Conservation (phyloP, 805 yeast genomes). For the Priceomyces castillae region DNA sequence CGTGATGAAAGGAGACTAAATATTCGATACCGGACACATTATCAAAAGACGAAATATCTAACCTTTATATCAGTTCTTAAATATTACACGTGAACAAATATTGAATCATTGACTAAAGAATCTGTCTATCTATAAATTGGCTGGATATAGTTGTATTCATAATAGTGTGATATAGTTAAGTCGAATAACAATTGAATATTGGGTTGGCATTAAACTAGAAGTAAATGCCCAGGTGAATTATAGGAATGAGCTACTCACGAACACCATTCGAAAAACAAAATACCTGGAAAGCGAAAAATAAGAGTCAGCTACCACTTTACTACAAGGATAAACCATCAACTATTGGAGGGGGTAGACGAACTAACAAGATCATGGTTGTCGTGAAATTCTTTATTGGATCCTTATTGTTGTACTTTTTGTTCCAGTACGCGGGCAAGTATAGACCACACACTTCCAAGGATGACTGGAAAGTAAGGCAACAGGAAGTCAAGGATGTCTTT, state of each 20-base stretch:
- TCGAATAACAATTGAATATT: too few species aligned
- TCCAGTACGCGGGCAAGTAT: constrained; percentile 16
- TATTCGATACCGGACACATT: too few species aligned
- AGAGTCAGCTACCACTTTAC: constrained; percentile 28
- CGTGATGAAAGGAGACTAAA: too few species aligned
- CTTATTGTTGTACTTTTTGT: constrained; percentile 39
- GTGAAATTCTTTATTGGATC: constrained; percentile 42
- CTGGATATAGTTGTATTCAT: neutral
- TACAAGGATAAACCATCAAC: constrained; percentile 34
- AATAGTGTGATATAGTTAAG: neutral
- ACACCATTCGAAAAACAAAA: constrained; percentile 13
- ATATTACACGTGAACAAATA: too few species aligned
- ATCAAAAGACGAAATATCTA: too few species aligned
- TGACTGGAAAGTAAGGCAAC: constrained; percentile 49
- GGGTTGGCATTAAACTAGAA: too few species aligned
- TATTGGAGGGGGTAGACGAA: constrained; percentile 1
- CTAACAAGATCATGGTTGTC: constrained; percentile 31
- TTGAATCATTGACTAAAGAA: too few species aligned
- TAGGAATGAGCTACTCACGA: constrained; percentile 3
- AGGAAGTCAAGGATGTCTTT: constrained; percentile 64
- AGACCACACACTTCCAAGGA: neutral
- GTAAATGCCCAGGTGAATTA: neutral
- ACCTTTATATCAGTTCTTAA: too few species aligned
- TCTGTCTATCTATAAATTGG: neutral
- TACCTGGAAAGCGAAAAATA: constrained; percentile 18